Conservation (phyloP, 495 filamentous ascomycete genomes). For the Neurospora africana region DNA sequence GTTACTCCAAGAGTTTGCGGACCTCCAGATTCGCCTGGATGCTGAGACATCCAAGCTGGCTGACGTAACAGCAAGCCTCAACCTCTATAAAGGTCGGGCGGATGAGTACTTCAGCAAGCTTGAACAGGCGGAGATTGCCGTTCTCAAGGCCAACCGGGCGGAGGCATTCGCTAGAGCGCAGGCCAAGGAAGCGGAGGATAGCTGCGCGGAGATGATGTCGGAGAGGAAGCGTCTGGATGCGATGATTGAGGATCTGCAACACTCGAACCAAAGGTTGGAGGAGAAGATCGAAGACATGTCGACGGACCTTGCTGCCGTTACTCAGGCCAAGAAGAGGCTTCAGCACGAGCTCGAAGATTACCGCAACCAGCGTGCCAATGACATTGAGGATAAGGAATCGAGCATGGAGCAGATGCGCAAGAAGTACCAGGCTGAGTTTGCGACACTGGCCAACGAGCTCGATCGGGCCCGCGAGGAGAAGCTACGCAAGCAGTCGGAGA, state of each 20-base stretch:
- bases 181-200: conserved; percentile 81
- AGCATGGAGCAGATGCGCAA: conserved; percentile 95
- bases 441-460: conserved; percentile 77
- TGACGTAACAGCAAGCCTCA: conserved; percentile 74
- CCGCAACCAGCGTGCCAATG: conserved; percentile 84
- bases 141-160: conserved; percentile 81
- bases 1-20: conserved; percentile 83
- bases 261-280: conserved; percentile 78
- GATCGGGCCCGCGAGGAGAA: conserved; percentile 86
- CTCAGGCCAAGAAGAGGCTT: conserved; percentile 86
- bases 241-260: conserved; percentile 80
- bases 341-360: conserved; percentile 99
- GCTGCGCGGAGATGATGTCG: conserved; percentile 78
- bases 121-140: conserved; percentile 91
- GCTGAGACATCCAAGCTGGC: conserved; percentile 74
- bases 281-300: conserved; percentile 87
- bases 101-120: conserved; percentile 98
- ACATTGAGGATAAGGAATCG: conserved; percentile 92
- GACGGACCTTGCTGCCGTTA: conserved; percentile 74
- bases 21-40: conserved; percentile 88
- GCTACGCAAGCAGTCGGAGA: conserved; percentile 51
- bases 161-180: conserved; percentile 91
- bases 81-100: conserved; percentile 82
- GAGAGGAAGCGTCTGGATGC: conserved; percentile 86
- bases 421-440: conserved; percentile 93